Evolutionary conservation across 1,139 yeast species (phyloP).

Genomic region (Blastobotrys petasosporus): DNA sequence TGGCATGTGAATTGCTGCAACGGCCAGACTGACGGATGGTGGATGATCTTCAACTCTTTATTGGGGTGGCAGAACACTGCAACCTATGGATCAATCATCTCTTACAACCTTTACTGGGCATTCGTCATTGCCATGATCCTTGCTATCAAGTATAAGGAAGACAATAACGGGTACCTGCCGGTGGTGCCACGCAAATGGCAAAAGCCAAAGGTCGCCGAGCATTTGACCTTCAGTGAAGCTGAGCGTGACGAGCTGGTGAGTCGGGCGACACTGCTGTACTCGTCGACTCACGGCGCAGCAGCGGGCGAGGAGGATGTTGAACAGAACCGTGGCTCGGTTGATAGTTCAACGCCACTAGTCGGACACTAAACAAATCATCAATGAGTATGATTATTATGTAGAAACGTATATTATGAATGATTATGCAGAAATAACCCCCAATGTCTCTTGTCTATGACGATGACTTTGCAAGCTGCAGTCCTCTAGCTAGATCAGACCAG

Average conservation of each 20-base stretch:
- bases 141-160: conserved; percentile 71
- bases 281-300: conserved; percentile 4
- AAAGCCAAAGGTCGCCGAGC: conserved; percentile 10
- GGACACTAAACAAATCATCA: conserved; percentile 1
- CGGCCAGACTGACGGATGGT: conserved; percentile 80
- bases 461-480: conserved; percentile 1
- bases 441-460: neutral
- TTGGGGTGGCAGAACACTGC: conserved; percentile 93
- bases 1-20: conserved; percentile 96
- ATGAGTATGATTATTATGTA: neutral
- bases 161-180: conserved; percentile 52
- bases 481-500: conserved; percentile 17
- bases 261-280: conserved; percentile 20
- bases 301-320: neutral
- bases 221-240: conserved; percentile 10
- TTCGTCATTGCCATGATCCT: conserved; percentile 47
- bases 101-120: conserved; percentile 82
- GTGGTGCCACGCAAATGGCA: conserved; percentile 22
- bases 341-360: conserved; percentile 23
- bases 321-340: conserved; percentile 17
- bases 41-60: conserved; percentile 86
- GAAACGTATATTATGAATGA: neutral
- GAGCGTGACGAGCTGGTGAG: conserved; percentile 20
- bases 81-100: conserved; percentile 77
- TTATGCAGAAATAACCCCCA: neutral